phyloP scores from a whole-genome alignment of 129 eudicot species.

The Escallonia rubra region DNA sequence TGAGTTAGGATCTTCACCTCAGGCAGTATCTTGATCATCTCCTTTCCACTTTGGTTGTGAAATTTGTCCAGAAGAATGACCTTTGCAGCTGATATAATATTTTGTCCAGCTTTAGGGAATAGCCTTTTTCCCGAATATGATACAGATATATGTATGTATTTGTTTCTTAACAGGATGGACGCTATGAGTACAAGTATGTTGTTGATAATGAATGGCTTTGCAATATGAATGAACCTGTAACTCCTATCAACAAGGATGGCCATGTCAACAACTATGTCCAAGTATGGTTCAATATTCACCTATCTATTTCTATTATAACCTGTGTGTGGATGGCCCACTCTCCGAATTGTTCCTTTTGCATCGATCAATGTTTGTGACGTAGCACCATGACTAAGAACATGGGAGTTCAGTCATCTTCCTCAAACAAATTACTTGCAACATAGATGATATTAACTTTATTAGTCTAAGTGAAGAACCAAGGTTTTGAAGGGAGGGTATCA shows the following conservation, averaged over 20 bases:
- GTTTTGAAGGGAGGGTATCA: neutral
- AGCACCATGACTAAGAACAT: neutral
- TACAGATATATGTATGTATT: too few relatives aligned
- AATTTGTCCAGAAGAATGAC: too few relatives aligned
- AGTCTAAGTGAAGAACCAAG: neutral
- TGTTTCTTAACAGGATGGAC: constrained; percentile 58
- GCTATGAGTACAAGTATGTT: constrained; percentile 89
- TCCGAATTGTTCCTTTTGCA: neutral
- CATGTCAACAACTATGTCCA: constrained; percentile 76
- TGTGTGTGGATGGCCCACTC: too few relatives aligned
- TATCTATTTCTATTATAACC: neutral
- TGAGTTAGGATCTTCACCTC: too few relatives aligned
- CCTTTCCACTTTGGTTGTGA: too few relatives aligned
- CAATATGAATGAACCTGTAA: constrained; percentile 57
- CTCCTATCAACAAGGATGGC: constrained; percentile 72
- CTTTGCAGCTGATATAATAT: too few relatives aligned
- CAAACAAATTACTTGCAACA: neutral
- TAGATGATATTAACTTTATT: neutral
- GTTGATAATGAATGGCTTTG: constrained; percentile 85
- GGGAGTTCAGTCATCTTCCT: neutral
- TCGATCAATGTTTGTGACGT: neutral
- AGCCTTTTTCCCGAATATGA: too few relatives aligned
- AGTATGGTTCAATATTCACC: constrained; percentile 27
- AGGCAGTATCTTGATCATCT: too few relatives aligned
- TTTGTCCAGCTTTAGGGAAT: too few relatives aligned